Conservation (phyloP, 2,329 filamentous ascomycete species). For the Apiospora hydei region DNA sequence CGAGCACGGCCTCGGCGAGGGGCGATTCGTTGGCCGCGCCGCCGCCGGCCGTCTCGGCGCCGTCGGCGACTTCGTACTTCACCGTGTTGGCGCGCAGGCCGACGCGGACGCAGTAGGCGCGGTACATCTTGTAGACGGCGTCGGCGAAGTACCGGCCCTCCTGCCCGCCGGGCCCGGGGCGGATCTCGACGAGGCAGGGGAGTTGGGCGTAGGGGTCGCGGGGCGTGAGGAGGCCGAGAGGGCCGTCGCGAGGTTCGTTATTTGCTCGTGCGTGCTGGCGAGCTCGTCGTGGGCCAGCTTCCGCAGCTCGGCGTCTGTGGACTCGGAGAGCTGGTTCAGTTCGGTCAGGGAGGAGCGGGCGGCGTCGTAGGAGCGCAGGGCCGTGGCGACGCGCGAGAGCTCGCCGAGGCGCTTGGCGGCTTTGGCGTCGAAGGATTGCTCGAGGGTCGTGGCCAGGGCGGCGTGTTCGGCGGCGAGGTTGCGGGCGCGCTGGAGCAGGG, state of each 20-base stretch:
- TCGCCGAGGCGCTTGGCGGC: slow-evolving; percentile 68
- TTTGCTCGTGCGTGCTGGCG: slow-evolving; percentile 64
- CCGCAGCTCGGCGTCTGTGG: slow-evolving; percentile 73
- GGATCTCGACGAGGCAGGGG: slow-evolving; percentile 89
- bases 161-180: slow-evolving; percentile 88
- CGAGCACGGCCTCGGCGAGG: slow-evolving; percentile 86
- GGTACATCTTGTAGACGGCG: slow-evolving; percentile 90
- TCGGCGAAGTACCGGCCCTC: slow-evolving; percentile 92
- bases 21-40: slow-evolving; percentile 66
- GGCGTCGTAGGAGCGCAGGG: slow-evolving; percentile 65
- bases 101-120: slow-evolving; percentile 73
- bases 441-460: slow-evolving; percentile 58
- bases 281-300: slow-evolving; percentile 85
- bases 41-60: slow-evolving; percentile 58
- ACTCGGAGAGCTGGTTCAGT: slow-evolving; percentile 57
- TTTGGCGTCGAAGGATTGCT: slow-evolving; percentile 61
- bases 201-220: slow-evolving; percentile 89
- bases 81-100: slow-evolving; percentile 73
- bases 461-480: slow-evolving; percentile 65
- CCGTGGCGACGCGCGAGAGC: slow-evolving; percentile 62
- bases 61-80: slow-evolving; percentile 81
- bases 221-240: slow-evolving; percentile 84
- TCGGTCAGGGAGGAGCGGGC: slow-evolving; percentile 61
- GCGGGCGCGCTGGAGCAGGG: slow-evolving; percentile 66
- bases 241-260: slow-evolving; percentile 69